A percentile compares a stretch with the other conserved stretches of the same genome.
Evolutionary conservation across 148 eudicot genomes (phyloP).

Genomic region (Dysphania ambrosioides): DNA sequence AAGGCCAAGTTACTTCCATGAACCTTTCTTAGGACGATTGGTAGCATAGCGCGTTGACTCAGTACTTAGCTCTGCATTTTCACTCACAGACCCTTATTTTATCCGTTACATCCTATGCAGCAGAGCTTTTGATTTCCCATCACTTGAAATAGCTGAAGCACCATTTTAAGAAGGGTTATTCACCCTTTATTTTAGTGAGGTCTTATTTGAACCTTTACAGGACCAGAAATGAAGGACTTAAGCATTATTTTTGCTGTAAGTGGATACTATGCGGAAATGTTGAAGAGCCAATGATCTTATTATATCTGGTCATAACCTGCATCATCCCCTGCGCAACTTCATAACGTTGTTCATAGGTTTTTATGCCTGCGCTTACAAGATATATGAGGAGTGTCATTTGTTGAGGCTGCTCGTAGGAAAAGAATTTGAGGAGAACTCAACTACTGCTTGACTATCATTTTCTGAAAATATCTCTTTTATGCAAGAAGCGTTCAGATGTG

Average conservation of each 20-base stretch:
- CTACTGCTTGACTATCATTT: background rate
- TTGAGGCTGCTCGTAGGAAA: background rate
- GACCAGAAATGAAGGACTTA: too few species aligned
- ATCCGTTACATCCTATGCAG: background rate
- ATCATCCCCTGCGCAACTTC: background rate
- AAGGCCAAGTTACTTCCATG: too few species aligned
- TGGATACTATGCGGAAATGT: too few species aligned
- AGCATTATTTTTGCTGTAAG: background rate
- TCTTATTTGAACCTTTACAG: background rate
- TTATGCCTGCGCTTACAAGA: background rate
- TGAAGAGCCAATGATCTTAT: background rate
- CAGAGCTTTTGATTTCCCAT: background rate
- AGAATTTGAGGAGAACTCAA: background rate
- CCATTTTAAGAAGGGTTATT: background rate
- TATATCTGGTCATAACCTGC: background rate
- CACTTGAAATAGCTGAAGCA: too few species aligned
- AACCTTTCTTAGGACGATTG: too few species aligned
- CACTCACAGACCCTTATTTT: background rate
- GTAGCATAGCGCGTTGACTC: too few species aligned
- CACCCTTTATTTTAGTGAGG: background rate
- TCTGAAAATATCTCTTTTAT: background rate
- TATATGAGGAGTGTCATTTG: background rate
- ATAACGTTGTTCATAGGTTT: background rate
- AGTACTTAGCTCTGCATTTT: slow-evolving; percentile 1
- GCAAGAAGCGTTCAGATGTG: background rate